A percentile compares a stretch with the other conserved stretches of the same genome.
Evolutionary conservation across 1,284 basidiomycete genomes (phyloP).

Genomic region (Mycena sp.): DNA sequence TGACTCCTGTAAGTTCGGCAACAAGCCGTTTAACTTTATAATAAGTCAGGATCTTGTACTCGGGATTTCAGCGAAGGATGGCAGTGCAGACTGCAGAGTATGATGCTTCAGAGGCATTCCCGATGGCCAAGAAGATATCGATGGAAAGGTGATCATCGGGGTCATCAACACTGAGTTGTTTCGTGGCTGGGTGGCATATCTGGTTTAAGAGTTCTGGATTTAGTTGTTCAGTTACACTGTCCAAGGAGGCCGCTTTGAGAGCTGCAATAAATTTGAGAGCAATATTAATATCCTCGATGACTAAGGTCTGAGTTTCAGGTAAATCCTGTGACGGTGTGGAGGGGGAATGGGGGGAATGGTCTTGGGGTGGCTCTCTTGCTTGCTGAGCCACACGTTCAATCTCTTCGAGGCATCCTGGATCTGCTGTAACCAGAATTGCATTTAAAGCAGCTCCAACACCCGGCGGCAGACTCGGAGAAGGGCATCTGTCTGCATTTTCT

Average conservation of each 20-base stretch:
- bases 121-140: conserved; percentile 10
- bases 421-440: too few relatives aligned
- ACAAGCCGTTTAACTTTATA: conserved; percentile 23
- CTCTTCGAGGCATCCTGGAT: too few relatives aligned
- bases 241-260: not conserved
- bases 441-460: too few relatives aligned
- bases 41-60: conserved; percentile 2
- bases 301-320: too few relatives aligned
- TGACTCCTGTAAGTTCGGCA: conserved; percentile 31
- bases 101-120: not conserved
- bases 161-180: not conserved
- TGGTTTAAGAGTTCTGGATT: not conserved
- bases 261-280: conserved; percentile 2
- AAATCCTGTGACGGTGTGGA: too few relatives aligned
- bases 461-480: too few relatives aligned
- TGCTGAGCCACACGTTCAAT: too few relatives aligned
- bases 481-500: too few relatives aligned
- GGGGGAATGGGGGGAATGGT: too few relatives aligned
- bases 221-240: not conserved
- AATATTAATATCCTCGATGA: too few relatives aligned
- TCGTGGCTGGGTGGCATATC: not conserved
- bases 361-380: too few relatives aligned
- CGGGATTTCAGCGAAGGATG: conserved; percentile 6
- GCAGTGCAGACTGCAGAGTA: conserved; percentile 4
- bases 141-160: conserved; percentile 13